Conservation (phyloP, 176 grass and related monocot species). For the Zoysia pacifica region DNA sequence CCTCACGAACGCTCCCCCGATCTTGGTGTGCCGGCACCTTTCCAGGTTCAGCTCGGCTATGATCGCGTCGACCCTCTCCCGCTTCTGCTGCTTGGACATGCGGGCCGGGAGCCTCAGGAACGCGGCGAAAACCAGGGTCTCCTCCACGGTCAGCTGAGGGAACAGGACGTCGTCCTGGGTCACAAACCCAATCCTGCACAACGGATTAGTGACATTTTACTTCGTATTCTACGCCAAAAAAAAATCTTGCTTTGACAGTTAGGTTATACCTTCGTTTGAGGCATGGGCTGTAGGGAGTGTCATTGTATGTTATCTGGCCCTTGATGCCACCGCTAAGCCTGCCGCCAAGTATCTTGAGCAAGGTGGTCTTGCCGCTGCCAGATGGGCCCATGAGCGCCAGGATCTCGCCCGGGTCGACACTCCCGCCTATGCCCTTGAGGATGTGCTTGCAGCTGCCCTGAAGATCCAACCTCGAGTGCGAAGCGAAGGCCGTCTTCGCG, state of each 20-base stretch:
- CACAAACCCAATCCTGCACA: conserved; percentile 83
- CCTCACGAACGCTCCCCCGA: conserved; percentile 76
- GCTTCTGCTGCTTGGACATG: conserved; percentile 89
- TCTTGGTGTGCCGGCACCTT: conserved; percentile 80
- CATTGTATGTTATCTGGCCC: conserved; percentile 84
- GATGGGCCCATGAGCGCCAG: conserved; percentile 90
- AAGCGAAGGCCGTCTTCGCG: conserved; percentile 45
- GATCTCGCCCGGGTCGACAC: conserved; percentile 80
- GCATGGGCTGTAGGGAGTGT: conserved; percentile 70
- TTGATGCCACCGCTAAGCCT: conserved; percentile 65
- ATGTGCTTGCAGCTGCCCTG: conserved; percentile 72
- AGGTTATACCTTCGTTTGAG: conserved; percentile 64
- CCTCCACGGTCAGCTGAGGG: conserved; percentile 91
- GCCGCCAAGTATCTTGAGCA: conserved; percentile 82
- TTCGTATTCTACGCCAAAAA: background rate
- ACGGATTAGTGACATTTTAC: background rate
- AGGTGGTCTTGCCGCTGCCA: conserved; percentile 92
- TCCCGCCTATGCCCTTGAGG: conserved; percentile 81
- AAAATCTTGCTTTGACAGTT: conserved; percentile 2
- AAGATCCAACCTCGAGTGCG: conserved; percentile 46
- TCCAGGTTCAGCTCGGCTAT: conserved; percentile 82
- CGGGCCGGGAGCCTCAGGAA: conserved; percentile 74
- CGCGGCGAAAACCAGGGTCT: conserved; percentile 88
- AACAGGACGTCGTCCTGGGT: conserved; percentile 92
- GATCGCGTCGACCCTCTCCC: conserved; percentile 66